phyloP scores from a whole-genome alignment of 768 basidiomycete species.

The Clitopilus hobsonii region DNA sequence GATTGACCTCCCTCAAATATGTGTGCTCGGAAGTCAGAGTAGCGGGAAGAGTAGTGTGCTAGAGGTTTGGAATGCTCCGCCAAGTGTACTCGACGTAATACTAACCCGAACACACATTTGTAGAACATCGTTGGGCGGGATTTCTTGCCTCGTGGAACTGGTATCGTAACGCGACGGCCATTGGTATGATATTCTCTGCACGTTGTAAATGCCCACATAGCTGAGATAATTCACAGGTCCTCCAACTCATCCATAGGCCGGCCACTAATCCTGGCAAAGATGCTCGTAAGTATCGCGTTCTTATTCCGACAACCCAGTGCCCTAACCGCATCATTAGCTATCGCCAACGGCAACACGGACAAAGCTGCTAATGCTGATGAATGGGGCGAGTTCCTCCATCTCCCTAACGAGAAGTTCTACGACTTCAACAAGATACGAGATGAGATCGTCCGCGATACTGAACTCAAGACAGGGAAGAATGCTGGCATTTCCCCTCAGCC shows the following conservation, averaged over 20 bases:
- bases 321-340: constrained; percentile 33
- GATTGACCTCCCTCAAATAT: constrained; percentile 91
- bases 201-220: background rate
- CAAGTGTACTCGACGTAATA: background rate
- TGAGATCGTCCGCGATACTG: constrained; percentile 95
- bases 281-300: constrained; percentile 40
- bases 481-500: constrained; percentile 96
- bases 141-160: constrained; percentile 97
- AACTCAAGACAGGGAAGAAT: constrained; percentile 97
- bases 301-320: constrained; percentile 12
- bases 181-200: constrained; percentile 50
- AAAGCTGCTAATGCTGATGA: constrained; percentile 86
- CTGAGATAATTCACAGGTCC: constrained; percentile 44
- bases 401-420: constrained; percentile 96
- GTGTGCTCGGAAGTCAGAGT: constrained; percentile 87
- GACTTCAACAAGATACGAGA: constrained; percentile 97
- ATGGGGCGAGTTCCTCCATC: constrained; percentile 98
- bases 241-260: constrained; percentile 91
- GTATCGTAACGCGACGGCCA: constrained; percentile 96
- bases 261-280: constrained; percentile 36
- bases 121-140: constrained; percentile 98
- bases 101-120: background rate
- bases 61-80: constrained; percentile 48
- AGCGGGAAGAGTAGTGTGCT: constrained; percentile 92
- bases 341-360: constrained; percentile 50